phyloP scores from a whole-genome alignment of 2,329 filamentous ascomycete species.

The Aspergillus texensis region DNA sequence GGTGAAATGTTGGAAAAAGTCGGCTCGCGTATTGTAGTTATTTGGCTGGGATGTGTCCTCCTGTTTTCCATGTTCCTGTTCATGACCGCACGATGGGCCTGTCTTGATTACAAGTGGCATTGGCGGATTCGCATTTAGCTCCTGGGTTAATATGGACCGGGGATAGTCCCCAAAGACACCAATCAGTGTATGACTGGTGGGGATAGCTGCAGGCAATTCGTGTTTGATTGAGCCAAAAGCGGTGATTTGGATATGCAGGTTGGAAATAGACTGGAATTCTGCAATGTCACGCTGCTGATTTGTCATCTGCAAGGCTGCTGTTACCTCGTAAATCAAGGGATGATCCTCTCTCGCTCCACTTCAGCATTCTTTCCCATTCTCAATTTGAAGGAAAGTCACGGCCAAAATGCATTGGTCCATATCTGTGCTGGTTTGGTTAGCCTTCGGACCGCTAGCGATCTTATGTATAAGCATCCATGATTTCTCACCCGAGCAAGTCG shows the following conservation, averaged over 20 bases:
- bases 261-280: background rate
- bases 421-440: too few species aligned
- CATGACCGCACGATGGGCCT: conserved; percentile 41
- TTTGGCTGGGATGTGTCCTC: conserved; percentile 49
- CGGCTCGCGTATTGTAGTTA: conserved; percentile 49
- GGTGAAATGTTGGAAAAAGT: conserved; percentile 54
- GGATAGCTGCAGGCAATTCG: background rate
- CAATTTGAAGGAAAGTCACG: too few species aligned
- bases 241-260: background rate
- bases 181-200: background rate
- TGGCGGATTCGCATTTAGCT: conserved; percentile 40
- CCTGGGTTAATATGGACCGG: background rate
- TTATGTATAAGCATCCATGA: background rate
- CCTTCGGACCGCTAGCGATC: background rate
- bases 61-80: conserved; percentile 40
- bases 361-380: too few species aligned
- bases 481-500: background rate
- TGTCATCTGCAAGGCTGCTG: background rate
- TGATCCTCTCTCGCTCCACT: background rate
- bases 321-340: background rate
- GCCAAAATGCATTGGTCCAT: background rate
- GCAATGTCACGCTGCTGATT: background rate
- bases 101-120: conserved; percentile 41
- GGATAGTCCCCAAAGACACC: background rate
- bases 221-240: background rate